phyloP scores from a whole-genome alignment of 2,329 filamentous ascomycete species.

The Gremmenia infestans region DNA sequence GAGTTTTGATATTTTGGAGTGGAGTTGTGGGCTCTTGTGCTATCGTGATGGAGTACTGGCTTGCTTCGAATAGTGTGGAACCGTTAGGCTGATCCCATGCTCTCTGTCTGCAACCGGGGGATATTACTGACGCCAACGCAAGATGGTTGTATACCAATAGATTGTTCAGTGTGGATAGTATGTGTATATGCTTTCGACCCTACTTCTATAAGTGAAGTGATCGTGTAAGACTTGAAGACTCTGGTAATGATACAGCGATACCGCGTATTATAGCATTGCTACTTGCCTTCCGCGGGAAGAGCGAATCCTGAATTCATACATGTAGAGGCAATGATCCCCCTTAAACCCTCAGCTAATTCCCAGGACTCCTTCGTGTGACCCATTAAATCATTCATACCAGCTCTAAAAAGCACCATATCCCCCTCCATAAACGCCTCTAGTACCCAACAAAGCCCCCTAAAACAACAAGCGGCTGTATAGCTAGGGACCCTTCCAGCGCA shows the following conservation, averaged over 20 bases:
- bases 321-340: neutral
- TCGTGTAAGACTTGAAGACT: neutral
- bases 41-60: neutral
- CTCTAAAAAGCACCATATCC: no score
- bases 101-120: neutral
- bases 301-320: neutral
- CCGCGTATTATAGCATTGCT: neutral
- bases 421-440: no score
- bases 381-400: no score
- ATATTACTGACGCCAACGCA: neutral
- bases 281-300: neutral
- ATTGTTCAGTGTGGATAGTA: neutral
- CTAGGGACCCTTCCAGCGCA: no score
- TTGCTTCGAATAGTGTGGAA: neutral
- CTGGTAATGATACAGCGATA: neutral
- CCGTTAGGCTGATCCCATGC: neutral
- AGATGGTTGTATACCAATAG: neutral
- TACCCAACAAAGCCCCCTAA: no score
- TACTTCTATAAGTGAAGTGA: neutral
- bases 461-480: no score
- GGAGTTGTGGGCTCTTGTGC: no score
- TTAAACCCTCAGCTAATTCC: neutral
- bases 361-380: no score
- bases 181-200: neutral
- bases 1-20: slow-evolving; percentile 2